Evolutionary conservation across 208 protist species (phyloP).

Genomic region (Acanthamoeba culbertsoni): DNA sequence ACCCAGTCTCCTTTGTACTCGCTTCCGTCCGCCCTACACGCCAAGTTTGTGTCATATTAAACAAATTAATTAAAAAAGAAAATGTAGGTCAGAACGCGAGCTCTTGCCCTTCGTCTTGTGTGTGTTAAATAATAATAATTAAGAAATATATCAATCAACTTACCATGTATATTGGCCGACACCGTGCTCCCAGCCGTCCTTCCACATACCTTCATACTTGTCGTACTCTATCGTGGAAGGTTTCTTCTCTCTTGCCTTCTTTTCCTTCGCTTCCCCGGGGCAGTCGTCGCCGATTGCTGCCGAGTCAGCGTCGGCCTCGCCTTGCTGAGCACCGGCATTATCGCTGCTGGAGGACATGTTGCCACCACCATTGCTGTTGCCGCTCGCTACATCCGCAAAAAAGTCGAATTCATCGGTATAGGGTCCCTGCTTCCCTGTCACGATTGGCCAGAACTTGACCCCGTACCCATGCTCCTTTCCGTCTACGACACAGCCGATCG

Average conservation of each 20-base stretch:
- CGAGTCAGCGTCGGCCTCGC: neutral
- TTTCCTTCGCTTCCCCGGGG: neutral
- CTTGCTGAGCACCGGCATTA: neutral
- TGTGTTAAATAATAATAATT: neutral
- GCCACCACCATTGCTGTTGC: neutral
- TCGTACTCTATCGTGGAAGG: neutral
- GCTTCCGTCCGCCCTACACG: constrained; percentile 26
- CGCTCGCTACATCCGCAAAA: neutral
- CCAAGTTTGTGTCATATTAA: neutral
- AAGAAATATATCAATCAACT: neutral
- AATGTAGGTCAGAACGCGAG: neutral
- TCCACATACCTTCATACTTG: constrained; percentile 54
- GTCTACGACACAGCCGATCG: neutral
- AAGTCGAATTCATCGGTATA: too few relatives aligned
- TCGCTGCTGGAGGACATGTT: neutral
- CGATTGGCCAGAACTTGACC: constrained; percentile 52
- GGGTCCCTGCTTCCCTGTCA: too few relatives aligned
- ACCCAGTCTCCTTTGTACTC: constrained; percentile 54
- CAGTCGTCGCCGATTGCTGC: neutral
- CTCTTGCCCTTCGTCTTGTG: too few relatives aligned
- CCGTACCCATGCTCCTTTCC: constrained; percentile 53
- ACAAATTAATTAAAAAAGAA: neutral
- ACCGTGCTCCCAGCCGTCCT: constrained; percentile 56
- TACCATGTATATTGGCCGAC: constrained; percentile 54
- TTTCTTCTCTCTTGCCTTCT: neutral